A percentile compares a stretch with the other conserved stretches of the same genome.
Evolutionary conservation across 2,329 filamentous ascomycete species (phyloP).

Genomic region (Celoporthe dispersa): DNA sequence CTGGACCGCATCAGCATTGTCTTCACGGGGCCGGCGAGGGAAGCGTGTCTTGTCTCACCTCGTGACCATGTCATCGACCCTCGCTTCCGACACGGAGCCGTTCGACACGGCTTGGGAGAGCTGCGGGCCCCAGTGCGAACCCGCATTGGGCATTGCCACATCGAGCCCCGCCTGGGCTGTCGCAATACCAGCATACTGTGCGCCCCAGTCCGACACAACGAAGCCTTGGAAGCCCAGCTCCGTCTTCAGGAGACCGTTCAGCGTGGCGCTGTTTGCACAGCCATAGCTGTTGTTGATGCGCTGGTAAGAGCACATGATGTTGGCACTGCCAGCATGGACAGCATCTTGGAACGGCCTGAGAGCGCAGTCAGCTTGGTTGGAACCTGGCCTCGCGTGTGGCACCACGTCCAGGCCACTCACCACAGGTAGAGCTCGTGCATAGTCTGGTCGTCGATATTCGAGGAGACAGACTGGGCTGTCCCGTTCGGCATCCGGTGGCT

Average conservation of each 20-base stretch:
- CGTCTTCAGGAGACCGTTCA: conserved; percentile 70
- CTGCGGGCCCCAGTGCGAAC: conserved; percentile 53
- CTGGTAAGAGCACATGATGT: conserved; percentile 30
- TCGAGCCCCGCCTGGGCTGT: conserved; percentile 70
- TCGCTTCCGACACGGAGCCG: conserved; percentile 58
- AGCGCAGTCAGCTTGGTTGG: too few relatives aligned
- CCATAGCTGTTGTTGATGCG: conserved; percentile 51
- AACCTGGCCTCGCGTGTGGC: too few relatives aligned
- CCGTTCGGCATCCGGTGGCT: conserved; percentile 62
- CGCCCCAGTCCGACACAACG: conserved; percentile 70
- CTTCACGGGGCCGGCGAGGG: too few relatives aligned
- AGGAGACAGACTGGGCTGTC: conserved; percentile 50
- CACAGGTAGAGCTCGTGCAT: conserved; percentile 54
- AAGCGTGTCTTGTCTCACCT: conserved; percentile 25
- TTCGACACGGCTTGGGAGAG: conserved; percentile 63
- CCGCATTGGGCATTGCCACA: conserved; percentile 67
- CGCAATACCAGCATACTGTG: conserved; percentile 66
- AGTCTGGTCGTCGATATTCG: conserved; percentile 48
- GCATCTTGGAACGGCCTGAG: conserved; percentile 30
- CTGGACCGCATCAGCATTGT: conserved; percentile 31
- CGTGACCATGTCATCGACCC: conserved; percentile 60
- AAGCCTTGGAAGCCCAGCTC: conserved; percentile 68
- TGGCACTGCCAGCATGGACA: conserved; percentile 21
- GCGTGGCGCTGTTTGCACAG: conserved; percentile 69
- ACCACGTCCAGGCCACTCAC: conserved; percentile 3